Percentiles rank a stretch among this genome's conserved stretches.
phyloP scores from a whole-genome alignment of 352 stramenopile species.

The Thalassiosira oceanica region DNA sequence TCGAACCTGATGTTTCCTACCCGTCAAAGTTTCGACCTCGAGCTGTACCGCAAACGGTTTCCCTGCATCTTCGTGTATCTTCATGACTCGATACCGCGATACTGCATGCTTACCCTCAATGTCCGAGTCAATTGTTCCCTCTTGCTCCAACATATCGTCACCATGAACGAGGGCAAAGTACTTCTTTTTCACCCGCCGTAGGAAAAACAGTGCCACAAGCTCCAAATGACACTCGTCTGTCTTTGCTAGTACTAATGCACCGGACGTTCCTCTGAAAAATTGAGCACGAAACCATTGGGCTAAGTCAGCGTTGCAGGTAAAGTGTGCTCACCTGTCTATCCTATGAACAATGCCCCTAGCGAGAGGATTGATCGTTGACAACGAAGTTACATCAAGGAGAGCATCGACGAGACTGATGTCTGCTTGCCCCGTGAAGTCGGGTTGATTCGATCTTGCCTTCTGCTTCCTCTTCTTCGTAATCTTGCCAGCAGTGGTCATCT shows the following conservation, averaged over 20 bases:
- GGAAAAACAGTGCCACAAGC: slow-evolving; percentile 66
- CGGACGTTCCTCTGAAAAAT: slow-evolving; percentile 67
- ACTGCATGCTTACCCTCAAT: slow-evolving; percentile 50
- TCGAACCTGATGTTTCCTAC: slow-evolving; percentile 78
- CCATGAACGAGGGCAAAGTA: slow-evolving; percentile 59
- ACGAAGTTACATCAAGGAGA: slow-evolving; percentile 46
- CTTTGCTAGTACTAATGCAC: slow-evolving; percentile 69
- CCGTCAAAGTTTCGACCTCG: slow-evolving; percentile 56
- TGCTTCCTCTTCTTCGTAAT: slow-evolving; percentile 35
- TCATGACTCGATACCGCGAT: slow-evolving; percentile 53
- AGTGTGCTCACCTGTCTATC: too few species aligned
- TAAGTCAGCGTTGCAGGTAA: too few species aligned
- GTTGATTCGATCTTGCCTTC: slow-evolving; percentile 7
- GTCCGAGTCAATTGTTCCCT: slow-evolving; percentile 33
- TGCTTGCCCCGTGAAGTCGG: slow-evolving; percentile 12
- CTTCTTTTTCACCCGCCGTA: slow-evolving; percentile 53
- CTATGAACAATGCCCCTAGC: slow-evolving; percentile 70
- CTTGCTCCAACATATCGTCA: background rate
- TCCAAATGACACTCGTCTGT: slow-evolving; percentile 59
- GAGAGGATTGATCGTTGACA: slow-evolving; percentile 69
- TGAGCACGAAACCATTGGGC: too few species aligned
- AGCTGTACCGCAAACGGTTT: slow-evolving; percentile 26
- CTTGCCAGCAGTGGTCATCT: slow-evolving; percentile 63
- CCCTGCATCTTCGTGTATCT: slow-evolving; percentile 1
- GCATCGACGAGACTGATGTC: slow-evolving; percentile 75